Conservation (phyloP, 176 grass and related monocot genomes). For the Musa acuminata region DNA sequence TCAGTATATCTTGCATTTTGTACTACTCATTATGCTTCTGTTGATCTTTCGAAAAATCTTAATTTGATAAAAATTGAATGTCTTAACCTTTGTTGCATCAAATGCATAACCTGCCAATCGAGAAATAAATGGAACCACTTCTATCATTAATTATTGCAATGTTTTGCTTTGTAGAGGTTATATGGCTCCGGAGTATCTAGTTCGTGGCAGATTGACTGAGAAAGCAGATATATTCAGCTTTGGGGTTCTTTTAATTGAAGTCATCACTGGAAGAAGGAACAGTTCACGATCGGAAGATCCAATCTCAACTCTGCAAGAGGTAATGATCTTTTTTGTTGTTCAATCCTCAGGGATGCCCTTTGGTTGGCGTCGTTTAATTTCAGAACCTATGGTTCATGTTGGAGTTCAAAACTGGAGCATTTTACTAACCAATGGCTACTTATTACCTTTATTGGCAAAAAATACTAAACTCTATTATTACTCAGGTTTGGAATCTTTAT, state of each 20-base stretch:
- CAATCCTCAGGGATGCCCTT: not conserved
- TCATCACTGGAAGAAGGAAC: slow-evolving; percentile 1
- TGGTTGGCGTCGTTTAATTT: no score
- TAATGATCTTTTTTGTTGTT: not conserved
- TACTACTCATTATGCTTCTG: no score
- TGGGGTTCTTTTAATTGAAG: slow-evolving; percentile 15
- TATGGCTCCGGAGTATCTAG: slow-evolving; percentile 16
- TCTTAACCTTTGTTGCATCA: not conserved
- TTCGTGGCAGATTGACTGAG: slow-evolving; percentile 15
- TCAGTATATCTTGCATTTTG: no score
- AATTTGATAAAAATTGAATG: not conserved
- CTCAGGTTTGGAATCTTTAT: slow-evolving; percentile 14
- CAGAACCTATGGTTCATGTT: not conserved
- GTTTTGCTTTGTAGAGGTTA: slow-evolving; percentile 13
- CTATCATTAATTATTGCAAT: not conserved
- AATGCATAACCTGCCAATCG: not conserved
- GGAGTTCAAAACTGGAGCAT: not conserved
- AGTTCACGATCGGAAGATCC: not conserved
- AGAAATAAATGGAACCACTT: not conserved
- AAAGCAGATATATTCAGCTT: slow-evolving; percentile 20
- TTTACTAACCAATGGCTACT: not conserved
- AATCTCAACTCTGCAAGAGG: slow-evolving; percentile 1
- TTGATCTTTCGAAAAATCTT: not conserved
- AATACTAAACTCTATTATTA: not conserved
- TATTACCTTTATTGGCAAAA: not conserved